phyloP scores from a whole-genome alignment of 345 rosid genomes.

The Eutrema japonicum region DNA sequence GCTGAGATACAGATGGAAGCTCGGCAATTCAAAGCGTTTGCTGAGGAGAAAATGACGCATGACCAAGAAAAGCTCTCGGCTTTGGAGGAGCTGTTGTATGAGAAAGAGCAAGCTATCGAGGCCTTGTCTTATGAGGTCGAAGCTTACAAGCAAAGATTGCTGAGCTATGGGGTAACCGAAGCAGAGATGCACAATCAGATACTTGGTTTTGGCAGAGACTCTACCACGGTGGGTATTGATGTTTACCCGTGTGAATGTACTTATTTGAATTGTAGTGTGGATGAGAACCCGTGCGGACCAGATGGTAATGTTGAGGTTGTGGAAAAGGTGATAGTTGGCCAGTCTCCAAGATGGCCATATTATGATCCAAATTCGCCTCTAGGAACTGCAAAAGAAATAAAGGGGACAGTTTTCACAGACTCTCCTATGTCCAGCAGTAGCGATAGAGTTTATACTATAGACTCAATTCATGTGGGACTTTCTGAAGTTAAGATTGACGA shows the following conservation, averaged over 20 bases:
- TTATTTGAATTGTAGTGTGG: constrained; percentile 61
- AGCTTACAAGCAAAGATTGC: constrained; percentile 79
- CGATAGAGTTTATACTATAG: constrained; percentile 82
- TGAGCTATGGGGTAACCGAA: constrained; percentile 80
- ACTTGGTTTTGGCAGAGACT: constrained; percentile 49
- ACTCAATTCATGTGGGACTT: constrained; percentile 63
- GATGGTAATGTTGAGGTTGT: constrained; percentile 54
- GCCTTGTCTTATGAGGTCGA: constrained; percentile 73
- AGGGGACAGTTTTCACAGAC: constrained; percentile 50
- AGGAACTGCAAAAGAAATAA: constrained; percentile 53
- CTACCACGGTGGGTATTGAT: constrained; percentile 50
- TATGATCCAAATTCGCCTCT: constrained; percentile 53
- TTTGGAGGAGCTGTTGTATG: constrained; percentile 71
- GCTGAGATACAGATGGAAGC: constrained; percentile 95
- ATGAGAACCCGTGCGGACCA: constrained; percentile 49
- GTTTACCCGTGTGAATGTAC: constrained; percentile 60
- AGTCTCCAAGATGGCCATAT: constrained; percentile 65
- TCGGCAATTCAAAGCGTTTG: constrained; percentile 73
- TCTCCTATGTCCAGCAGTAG: constrained; percentile 56
- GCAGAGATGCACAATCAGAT: constrained; percentile 67
- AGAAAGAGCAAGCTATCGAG: constrained; percentile 77
- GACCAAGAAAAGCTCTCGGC: constrained; percentile 65
- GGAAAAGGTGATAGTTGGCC: constrained; percentile 67
- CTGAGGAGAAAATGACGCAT: constrained; percentile 81
- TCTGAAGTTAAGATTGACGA: constrained; percentile 50